phyloP scores from a whole-genome alignment of 1,284 basidiomycete genomes.

The Ustilago trichophora region DNA sequence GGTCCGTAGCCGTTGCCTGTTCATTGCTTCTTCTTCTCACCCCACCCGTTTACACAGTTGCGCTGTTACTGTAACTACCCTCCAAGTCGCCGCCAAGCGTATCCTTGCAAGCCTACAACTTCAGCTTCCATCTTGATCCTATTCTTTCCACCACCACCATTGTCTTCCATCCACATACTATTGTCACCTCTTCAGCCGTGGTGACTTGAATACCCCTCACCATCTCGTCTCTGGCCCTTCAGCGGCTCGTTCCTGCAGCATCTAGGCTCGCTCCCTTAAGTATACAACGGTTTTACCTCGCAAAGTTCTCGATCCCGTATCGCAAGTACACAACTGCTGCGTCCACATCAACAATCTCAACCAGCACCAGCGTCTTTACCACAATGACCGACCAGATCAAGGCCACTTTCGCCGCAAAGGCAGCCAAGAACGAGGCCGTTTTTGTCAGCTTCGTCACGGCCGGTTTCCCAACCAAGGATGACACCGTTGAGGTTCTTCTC shows the following conservation, averaged over 20 bases:
- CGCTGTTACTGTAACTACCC: too few relatives aligned
- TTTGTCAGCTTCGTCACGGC: constrained; percentile 65
- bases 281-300: neutral
- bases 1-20: too few relatives aligned
- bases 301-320: neutral
- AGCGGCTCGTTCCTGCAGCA: constrained; percentile 2
- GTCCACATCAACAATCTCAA: neutral
- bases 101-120: too few relatives aligned
- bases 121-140: neutral
- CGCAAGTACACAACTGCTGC: constrained; percentile 1
- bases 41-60: too few relatives aligned
- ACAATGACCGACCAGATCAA: constrained; percentile 61
- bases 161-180: too few relatives aligned
- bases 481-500: constrained; percentile 87
- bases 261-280: neutral
- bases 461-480: constrained; percentile 66
- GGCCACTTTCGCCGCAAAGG: constrained; percentile 55
- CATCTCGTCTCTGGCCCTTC: constrained; percentile 10
- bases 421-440: constrained; percentile 61
- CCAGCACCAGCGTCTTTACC: neutral
- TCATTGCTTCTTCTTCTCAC: too few relatives aligned
- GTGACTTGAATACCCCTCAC: constrained; percentile 28
- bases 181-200: constrained; percentile 17
- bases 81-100: too few relatives aligned
- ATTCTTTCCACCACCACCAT: neutral